Evolutionary conservation across 305 asterid genomes (phyloP), one percentile per base, ranked within the genome.

Genomic region (Fraxinus velutina): DNA sequence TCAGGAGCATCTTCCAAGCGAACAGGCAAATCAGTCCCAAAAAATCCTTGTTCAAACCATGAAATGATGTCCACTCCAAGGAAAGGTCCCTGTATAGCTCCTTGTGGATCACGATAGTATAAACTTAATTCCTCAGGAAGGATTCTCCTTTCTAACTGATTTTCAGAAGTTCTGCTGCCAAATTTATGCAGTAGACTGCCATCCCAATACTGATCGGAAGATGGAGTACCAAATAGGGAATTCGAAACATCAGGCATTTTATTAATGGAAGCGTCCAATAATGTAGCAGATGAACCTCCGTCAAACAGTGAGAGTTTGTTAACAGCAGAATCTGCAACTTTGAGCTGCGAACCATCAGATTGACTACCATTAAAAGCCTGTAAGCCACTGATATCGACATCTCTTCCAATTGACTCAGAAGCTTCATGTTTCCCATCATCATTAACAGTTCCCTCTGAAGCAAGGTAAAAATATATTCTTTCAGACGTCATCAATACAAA

Each of bases 21-120:
- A 68, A 96, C 99, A 21, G 97, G 98, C 84, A 96, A 88, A 83
- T 96, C 98, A 24, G 89, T 83, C 81, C 98, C 99, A 83, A 96
- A 96, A 88, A 94, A 96, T 17, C 99, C 99, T 87, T 96, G 98
- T 73, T 96, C 99, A 89, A 86, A 94, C 99, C 99, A 96, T 66
- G 99, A 91, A 64, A 96, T 91, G 83, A 96, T 94, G 85, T 96
- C 99, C 77, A 87, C 93, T 55, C 99, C 98, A 70, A 96, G 98
- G 89, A 96, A 96, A 81, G 99, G 99, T 47, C 99, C 99, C 86
- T 96, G 99, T 64, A 96, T 89, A 83, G 91, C 97, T 32, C 98
- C 99, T 86, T 96, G 99, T 66, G 99, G 99, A 84, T 96, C 99
- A 74, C 88, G 89, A 87, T 96, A 96, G 84, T 76, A 93, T 88